These are phyloP conservation scores for Syzygium syzygioides DNA, from an alignment of 441 rosid species.

Conservation along the genomic window DNA sequence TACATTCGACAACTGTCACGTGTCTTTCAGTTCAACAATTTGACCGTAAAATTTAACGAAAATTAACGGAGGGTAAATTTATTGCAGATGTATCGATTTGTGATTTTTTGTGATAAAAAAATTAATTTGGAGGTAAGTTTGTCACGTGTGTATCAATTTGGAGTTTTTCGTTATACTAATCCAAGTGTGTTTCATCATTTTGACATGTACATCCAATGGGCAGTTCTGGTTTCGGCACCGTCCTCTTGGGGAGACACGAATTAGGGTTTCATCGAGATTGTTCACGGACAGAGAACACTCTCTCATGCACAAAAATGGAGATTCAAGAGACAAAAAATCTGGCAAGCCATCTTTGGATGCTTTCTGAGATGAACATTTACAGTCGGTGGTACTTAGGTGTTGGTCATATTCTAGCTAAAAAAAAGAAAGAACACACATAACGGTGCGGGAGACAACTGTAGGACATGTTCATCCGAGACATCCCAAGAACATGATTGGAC, in stretches of 20 bases:
- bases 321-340: not conserved
- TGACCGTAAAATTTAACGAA: no score
- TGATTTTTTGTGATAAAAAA: no score
- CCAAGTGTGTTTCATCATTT: not conserved
- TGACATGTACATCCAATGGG: not conserved
- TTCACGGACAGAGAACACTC: not conserved
- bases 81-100: no score
- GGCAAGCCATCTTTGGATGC: not conserved
- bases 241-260: not conserved
- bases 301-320: not conserved
- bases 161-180: no score
- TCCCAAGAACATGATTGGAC: not conserved
- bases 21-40: no score
- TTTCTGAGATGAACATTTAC: not conserved
- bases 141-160: no score
- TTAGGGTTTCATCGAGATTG: not conserved
- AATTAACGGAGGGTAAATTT: no score
- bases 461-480: not conserved
- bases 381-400: not conserved
- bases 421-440: not conserved
- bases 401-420: not conserved
- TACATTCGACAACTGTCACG: no score
- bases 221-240: not conserved
- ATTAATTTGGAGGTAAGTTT: no score
- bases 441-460: not conserved